Base-by-base conservation (phyloP, 495 filamentous ascomycete species). In the Tirmania nivea region DNA sequence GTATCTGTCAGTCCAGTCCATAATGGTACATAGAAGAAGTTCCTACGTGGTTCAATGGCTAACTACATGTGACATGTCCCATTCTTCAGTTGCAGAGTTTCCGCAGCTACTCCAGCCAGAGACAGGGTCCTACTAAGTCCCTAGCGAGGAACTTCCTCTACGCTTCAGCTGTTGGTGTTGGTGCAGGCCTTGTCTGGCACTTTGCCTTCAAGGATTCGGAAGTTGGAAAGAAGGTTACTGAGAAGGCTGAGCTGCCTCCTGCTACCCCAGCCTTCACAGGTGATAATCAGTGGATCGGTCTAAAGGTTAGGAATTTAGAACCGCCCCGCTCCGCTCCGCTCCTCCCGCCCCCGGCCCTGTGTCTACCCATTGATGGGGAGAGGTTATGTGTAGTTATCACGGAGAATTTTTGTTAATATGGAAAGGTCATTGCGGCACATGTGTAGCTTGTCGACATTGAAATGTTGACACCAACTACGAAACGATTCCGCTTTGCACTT, bases 401-500 rank as follows among this genome's bases (percentile, higher is more conserved):
- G 25, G 25, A 31, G 25, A 31, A 31, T 31, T 31, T 31, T 31
- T 31, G 7, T 31, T 31, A 31, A 31, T 31, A 31, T 31, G n/a
- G n/a, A n/a, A n/a, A n/a, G n/a, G n/a, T n/a, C n/a, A n/a, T 25
- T 31, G 25, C 7, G 2, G 25, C 25, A 31, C 25, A 31, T 7
- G 25, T 31, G 25, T 78, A 80, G 71, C 74, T 97, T 48, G 78
- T 84, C 47, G 75, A 78, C n/a, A 74, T 85, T 57, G 81, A 86
- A 69, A 61, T 66, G 12, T 66, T 94, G 68, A 93, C 81, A 70
- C 79, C 83, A 71, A 94, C 94, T 73, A 87, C 86, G 54, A 94
- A 94, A 79, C 74, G 71, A 48, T 70, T 94, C 62, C 79, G 83
- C 59, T 94, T 94, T 69, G 73, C 75, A 45, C 78, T 92, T 25